Conservation (phyloP, 2,329 filamentous ascomycete species). For the Aureobasidium sp. region DNA sequence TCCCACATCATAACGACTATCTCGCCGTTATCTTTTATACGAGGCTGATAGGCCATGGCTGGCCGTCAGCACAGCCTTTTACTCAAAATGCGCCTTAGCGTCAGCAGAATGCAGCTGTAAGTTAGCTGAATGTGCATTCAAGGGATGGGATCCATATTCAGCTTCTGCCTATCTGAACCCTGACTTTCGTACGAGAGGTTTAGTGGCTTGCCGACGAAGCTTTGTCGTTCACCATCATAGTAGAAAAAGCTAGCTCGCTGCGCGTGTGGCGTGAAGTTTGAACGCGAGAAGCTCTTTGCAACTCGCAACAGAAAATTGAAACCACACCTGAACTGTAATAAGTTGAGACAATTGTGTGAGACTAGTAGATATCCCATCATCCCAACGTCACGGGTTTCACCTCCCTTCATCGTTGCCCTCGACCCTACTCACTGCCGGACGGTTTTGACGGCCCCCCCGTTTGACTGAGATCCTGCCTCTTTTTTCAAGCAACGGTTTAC, state of each 20-base stretch:
- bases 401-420: not conserved
- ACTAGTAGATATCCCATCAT: not conserved
- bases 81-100: not conserved
- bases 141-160: not conserved
- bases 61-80: not conserved
- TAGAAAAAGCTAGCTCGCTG: not conserved
- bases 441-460: not conserved
- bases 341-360: slow-evolving; percentile 5
- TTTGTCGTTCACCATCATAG: too few relatives aligned
- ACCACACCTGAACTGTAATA: slow-evolving; percentile 5
- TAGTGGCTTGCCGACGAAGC: not conserved
- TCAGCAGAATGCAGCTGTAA: not conserved
- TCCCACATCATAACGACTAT: slow-evolving; percentile 3
- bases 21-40: not conserved
- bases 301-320: not conserved
- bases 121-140: not conserved
- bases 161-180: not conserved
- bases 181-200: not conserved
- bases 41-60: not conserved
- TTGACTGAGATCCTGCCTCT: not conserved
- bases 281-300: not conserved
- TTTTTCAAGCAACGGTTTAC: not conserved
- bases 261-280: not conserved
- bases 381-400: slow-evolving; percentile 2
- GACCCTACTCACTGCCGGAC: not conserved